Conservation (phyloP, 371 early-diverging fungal genomes). For the Mortierella sp. region DNA sequence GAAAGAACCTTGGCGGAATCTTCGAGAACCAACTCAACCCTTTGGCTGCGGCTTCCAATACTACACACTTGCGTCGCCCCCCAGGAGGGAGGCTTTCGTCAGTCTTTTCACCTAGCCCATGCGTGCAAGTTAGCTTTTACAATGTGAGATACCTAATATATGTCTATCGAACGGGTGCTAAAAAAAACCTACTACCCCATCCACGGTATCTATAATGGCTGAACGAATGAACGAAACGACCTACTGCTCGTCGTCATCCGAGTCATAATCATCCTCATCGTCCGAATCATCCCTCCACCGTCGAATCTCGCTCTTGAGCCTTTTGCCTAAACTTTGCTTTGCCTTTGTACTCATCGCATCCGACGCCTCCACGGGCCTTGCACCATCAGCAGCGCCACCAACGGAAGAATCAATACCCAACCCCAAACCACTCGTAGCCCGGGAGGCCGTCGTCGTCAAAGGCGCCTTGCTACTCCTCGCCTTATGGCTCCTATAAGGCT, state of each 20-base stretch:
- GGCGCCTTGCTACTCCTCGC: background rate
- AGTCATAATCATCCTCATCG: slow-evolving; percentile 19
- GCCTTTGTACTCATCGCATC: background rate
- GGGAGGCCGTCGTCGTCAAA: background rate
- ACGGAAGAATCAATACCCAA: background rate
- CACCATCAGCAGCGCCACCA: background rate
- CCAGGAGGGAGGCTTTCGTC: background rate
- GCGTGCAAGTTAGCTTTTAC: background rate
- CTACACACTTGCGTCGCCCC: slow-evolving; percentile 13
- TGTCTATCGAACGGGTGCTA: background rate
- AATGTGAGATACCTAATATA: background rate
- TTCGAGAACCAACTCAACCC: slow-evolving; percentile 13
- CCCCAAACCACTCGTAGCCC: background rate
- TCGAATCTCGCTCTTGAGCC: background rate
- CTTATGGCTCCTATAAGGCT: slow-evolving; percentile 9
- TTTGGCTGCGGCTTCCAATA: background rate
- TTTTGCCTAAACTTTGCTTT: background rate
- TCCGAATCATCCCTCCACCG: slow-evolving; percentile 11
- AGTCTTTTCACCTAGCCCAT: background rate
- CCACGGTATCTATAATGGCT: background rate
- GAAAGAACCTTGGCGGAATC: background rate
- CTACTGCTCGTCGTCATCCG: slow-evolving; percentile 6
- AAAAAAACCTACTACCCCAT: too few species aligned
- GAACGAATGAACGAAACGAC: too few species aligned
- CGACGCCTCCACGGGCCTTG: background rate